Conservation (phyloP, 176 grass and related monocot genomes). For the Phragmites australis region DNA sequence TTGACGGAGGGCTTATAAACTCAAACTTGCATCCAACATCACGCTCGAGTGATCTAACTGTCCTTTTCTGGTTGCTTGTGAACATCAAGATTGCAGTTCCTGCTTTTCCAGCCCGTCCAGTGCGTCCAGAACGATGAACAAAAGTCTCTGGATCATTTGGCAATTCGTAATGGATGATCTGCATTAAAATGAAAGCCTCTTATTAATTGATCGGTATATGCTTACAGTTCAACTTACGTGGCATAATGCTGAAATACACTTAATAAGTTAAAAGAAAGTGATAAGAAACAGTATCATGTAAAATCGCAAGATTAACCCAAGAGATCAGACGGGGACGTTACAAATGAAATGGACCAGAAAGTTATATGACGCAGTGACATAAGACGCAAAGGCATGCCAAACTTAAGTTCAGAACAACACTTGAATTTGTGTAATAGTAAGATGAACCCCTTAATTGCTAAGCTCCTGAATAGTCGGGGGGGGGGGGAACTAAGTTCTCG, state of each 20-base stretch:
- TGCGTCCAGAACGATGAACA: conserved; percentile 97
- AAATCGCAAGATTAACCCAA: conserved; percentile 15
- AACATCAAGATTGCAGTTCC: conserved; percentile 96
- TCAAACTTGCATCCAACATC: conserved; percentile 91
- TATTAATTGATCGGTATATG: conserved; percentile 4
- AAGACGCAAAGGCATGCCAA: not conserved
- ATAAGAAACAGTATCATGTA: not conserved
- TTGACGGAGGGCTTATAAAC: conserved; percentile 73
- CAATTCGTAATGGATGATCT: conserved; percentile 98
- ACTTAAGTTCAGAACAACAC: not conserved
- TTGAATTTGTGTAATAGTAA: not conserved
- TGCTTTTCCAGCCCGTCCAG: conserved; percentile 93
- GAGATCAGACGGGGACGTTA: conserved; percentile 15
- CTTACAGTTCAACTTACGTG: conserved; percentile 11
- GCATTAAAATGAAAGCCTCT: conserved; percentile 35
- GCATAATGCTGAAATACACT: conserved; percentile 9
- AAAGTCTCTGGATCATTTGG: conserved; percentile 98
- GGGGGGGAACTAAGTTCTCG: not conserved
- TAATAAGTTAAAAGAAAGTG: not conserved
- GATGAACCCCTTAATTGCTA: not conserved
- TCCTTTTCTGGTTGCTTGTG: conserved; percentile 86
- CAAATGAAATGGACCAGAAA: not conserved
- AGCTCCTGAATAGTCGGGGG: conserved; percentile 6
- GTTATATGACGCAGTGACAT: not conserved
- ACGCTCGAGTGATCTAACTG: conserved; percentile 90